Evolutionary conservation across 495 filamentous ascomycete species (phyloP), one percentile per base, ranked within the genome.

Genomic region (Penicillium paxilli): DNA sequence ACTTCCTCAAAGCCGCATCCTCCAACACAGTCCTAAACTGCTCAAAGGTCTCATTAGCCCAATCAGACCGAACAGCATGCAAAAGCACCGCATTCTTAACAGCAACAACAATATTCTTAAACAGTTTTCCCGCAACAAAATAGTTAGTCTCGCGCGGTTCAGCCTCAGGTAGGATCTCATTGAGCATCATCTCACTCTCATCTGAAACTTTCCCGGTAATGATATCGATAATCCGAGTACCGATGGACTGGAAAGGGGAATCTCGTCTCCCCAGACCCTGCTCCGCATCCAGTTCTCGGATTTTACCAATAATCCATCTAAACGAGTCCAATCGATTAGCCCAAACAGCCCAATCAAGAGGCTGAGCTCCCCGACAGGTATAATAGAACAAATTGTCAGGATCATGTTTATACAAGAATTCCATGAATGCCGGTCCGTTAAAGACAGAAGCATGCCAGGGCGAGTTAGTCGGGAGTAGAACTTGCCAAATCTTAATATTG

Each of bases 371-470:
- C 10, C 4, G 8, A 26, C 12, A 1, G 21, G 7, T 14, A 19
- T 19, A n/a, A 11, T 32, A 41, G 1, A 41, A 1, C 7, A 21
- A 30, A 2, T 3, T 8, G 9, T 19, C 8, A 19, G 52, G 17
- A 5, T 38, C 49, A 24, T 41, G 5, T 17, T 23, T 20, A 42
- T 44, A 7, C 48, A 56, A 14, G 22, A 32, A 56, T 11, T 53
- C 38, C 17, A 60, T 33, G 23, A 60, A 60, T 4, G 16, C 49
- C 3, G 45, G 17, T 19, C 38, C 49, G 26, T 60, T 60, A 9
- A 11, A 4, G 8, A 40, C 49, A 10, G 40, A 52, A 24, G 44
- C 49, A n/a, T 60, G 52, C 58, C 58, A 60, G 4, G 53, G n/a
- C n/a, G n/a, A n/a, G n/a, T n/a, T n/a, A n/a, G n/a, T n/a, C n/a